Evolutionary conservation across 495 filamentous ascomycete genomes (phyloP).

Genomic region (Stereocaulon alpinum): DNA sequence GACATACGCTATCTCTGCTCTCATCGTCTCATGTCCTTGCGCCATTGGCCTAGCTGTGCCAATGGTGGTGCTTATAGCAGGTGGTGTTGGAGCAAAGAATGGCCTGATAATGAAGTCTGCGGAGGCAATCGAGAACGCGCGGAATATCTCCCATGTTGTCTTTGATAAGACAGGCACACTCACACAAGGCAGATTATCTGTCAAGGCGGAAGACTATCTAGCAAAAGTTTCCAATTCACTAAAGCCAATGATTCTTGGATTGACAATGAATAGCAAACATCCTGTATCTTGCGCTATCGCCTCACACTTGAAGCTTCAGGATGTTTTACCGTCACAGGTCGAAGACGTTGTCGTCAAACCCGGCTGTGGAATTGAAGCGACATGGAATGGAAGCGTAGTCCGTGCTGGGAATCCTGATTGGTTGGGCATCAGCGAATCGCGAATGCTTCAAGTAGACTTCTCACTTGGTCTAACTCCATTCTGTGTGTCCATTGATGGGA

Average conservation of each 20-base stretch:
- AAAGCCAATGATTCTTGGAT: neutral
- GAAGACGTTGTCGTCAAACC: constrained; percentile 19
- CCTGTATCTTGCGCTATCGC: constrained; percentile 57
- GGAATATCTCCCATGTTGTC: constrained; percentile 56
- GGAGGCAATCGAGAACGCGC: constrained; percentile 50
- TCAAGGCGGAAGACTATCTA: constrained; percentile 33
- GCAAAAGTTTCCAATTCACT: constrained; percentile 3
- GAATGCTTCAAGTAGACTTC: constrained; percentile 35
- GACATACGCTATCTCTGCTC: constrained; percentile 63
- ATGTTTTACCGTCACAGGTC: constrained; percentile 16
- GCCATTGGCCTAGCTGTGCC: constrained; percentile 73
- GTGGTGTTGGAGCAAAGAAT: constrained; percentile 54
- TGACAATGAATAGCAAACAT: constrained; percentile 48
- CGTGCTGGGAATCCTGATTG: constrained; percentile 57
- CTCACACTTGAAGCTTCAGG: constrained; percentile 33
- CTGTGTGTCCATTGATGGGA: constrained; percentile 45
- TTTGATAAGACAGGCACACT: constrained; percentile 82
- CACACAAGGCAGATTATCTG: constrained; percentile 49
- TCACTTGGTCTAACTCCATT: constrained; percentile 46
- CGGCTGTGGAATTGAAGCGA: constrained; percentile 34
- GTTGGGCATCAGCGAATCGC: constrained; percentile 35
- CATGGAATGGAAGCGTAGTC: constrained; percentile 27
- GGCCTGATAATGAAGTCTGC: constrained; percentile 64
- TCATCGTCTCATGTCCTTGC: constrained; percentile 74
- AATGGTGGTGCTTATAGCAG: constrained; percentile 67